phyloP scores from a whole-genome alignment of 306 rosid genomes.

The Vicia sativa region DNA sequence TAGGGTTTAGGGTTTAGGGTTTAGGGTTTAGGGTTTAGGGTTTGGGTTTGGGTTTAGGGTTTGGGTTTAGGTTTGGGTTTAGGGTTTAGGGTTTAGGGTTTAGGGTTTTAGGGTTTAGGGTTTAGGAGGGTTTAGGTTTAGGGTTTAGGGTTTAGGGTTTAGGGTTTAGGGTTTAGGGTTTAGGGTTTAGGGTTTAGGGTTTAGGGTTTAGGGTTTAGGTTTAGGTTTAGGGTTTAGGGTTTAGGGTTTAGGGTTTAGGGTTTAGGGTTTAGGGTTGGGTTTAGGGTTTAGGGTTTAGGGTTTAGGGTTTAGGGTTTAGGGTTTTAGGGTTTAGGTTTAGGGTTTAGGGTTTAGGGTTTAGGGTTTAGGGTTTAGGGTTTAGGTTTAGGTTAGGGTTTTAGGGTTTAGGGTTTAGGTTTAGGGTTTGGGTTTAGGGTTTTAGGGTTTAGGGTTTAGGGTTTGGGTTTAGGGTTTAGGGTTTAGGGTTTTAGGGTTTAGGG shows the following conservation, averaged over 20 bases:
- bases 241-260: too few species aligned
- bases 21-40: constrained; percentile 3
- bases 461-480: neutral
- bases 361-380: neutral
- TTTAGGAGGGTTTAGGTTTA: neutral
- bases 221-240: too few species aligned
- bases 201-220: too few species aligned
- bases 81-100: neutral
- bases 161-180: constrained; percentile 2
- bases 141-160: constrained; percentile 4
- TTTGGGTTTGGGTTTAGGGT: neutral
- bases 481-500: neutral
- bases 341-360: neutral
- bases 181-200: neutral
- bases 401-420: neutral
- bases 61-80: neutral
- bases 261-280: too few species aligned
- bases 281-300: too few species aligned
- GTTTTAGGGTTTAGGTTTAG: neutral
- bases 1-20: constrained; percentile 1
- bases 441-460: constrained; percentile 3
- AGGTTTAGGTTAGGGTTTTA: neutral
- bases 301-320: constrained; percentile 2
- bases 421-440: neutral
- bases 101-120: neutral